phyloP scores from a whole-genome alignment of 1,284 basidiomycete species.

The Ceratobasidium sp. region DNA sequence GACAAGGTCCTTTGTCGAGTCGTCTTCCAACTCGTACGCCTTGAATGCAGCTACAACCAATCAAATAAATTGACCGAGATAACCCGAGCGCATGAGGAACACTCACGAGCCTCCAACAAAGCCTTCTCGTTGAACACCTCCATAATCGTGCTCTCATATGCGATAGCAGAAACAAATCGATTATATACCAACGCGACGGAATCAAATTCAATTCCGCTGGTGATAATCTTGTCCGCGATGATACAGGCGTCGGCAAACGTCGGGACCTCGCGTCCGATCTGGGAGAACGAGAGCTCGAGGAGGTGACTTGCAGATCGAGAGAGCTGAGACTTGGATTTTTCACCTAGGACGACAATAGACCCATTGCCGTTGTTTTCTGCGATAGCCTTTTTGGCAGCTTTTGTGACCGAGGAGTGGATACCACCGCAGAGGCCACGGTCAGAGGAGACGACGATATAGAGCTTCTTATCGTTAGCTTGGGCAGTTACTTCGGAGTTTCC shows the following conservation, averaged over 20 bases:
- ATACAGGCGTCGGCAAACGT: slow-evolving; percentile 96
- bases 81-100: slow-evolving; percentile 8
- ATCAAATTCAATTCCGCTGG: slow-evolving; percentile 90
- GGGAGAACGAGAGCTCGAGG: slow-evolving; percentile 93
- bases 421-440: slow-evolving; percentile 99
- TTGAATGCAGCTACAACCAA: slow-evolving; percentile 79
- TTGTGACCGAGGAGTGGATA: slow-evolving; percentile 98
- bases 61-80: neutral
- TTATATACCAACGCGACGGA: slow-evolving; percentile 90
- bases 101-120: slow-evolving; percentile 81
- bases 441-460: slow-evolving; percentile 94
- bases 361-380: slow-evolving; percentile 71
- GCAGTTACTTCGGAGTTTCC: slow-evolving; percentile 69
- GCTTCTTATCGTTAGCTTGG: slow-evolving; percentile 74
- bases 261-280: slow-evolving; percentile 96
- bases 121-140: slow-evolving; percentile 87
- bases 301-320: slow-evolving; percentile 76
- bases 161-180: slow-evolving; percentile 94
- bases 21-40: slow-evolving; percentile 96
- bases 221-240: slow-evolving; percentile 94
- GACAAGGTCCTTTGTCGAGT: slow-evolving; percentile 92
- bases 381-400: slow-evolving; percentile 82
- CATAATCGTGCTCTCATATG: slow-evolving; percentile 86
- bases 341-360: slow-evolving; percentile 90
- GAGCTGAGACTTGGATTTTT: slow-evolving; percentile 98